These are phyloP conservation scores for Tricholoma furcatifolium DNA, from an alignment of 768 basidiomycete species.

Conservation along the genomic window DNA sequence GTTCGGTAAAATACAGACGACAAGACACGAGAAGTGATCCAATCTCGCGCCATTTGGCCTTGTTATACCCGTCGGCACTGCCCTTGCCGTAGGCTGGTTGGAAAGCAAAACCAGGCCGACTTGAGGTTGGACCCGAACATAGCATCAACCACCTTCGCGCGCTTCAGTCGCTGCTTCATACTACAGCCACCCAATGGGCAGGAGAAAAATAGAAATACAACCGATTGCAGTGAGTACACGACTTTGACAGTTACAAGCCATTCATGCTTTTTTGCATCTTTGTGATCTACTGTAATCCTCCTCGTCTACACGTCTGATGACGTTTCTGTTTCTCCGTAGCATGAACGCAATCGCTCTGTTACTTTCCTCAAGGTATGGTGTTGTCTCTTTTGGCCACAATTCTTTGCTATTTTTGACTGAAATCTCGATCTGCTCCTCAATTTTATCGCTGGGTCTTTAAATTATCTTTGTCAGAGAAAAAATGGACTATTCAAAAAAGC, in stretches of 20 bases:
- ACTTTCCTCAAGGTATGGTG: slow-evolving; percentile 79
- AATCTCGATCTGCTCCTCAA: slow-evolving; percentile 36
- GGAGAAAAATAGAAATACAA: slow-evolving; percentile 81
- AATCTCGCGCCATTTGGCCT: slow-evolving; percentile 14
- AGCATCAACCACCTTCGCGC: slow-evolving; percentile 10
- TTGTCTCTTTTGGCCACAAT: slow-evolving; percentile 19
- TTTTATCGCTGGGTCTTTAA: slow-evolving; percentile 29
- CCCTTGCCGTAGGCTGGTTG: slow-evolving; percentile 11
- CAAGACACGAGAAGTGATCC: slow-evolving; percentile 8
- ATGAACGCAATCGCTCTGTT: slow-evolving; percentile 89
- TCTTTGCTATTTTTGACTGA: slow-evolving; percentile 60
- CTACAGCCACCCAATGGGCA: slow-evolving; percentile 43
- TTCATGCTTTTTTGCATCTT: background rate
- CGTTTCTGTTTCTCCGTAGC: slow-evolving; percentile 47
- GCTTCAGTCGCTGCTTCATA: background rate
- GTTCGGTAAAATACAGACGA: slow-evolving; percentile 1
- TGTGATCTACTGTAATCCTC: slow-evolving; percentile 14
- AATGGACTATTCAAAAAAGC: slow-evolving; percentile 92
- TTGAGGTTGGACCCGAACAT: slow-evolving; percentile 4
- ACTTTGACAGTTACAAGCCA: slow-evolving; percentile 2
- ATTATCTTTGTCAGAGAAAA: slow-evolving; percentile 59
- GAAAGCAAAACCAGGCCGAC: slow-evolving; percentile 8
- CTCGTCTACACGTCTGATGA: slow-evolving; percentile 1
- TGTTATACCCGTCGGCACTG: slow-evolving; percentile 11
- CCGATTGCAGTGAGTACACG: slow-evolving; percentile 62